Percentiles rank a stretch among this genome's conserved stretches.
Conservation (phyloP, 768 basidiomycete species). For the Porphyrellus cyaneotinctus region DNA sequence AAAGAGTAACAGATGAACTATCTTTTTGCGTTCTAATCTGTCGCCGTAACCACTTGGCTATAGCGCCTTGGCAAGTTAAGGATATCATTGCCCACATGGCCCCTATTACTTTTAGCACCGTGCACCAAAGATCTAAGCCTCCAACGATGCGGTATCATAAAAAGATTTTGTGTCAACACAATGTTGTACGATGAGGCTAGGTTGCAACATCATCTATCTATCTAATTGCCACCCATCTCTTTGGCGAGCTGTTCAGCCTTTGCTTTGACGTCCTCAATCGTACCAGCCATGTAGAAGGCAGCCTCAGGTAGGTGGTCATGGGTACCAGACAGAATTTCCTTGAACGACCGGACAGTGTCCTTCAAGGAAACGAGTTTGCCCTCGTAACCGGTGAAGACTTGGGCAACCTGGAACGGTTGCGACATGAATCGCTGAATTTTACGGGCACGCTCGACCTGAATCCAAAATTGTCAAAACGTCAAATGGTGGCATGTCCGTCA, state of each 20-base stretch:
- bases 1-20: slow-evolving; percentile 57
- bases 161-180: slow-evolving; percentile 9
- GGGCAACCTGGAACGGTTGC: slow-evolving; percentile 99
- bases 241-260: slow-evolving; percentile 98
- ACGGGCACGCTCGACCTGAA: slow-evolving; percentile 90
- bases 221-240: slow-evolving; percentile 66
- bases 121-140: too few species aligned
- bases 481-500: background rate
- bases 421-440: slow-evolving; percentile 99
- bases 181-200: slow-evolving; percentile 11
- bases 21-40: slow-evolving; percentile 50
- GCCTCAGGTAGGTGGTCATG: slow-evolving; percentile 92
- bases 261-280: slow-evolving; percentile 92
- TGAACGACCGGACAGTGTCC: slow-evolving; percentile 96
- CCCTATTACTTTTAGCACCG: background rate
- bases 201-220: slow-evolving; percentile 10
- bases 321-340: slow-evolving; percentile 88
- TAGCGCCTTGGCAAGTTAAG: slow-evolving; percentile 51
- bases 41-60: slow-evolving; percentile 80
- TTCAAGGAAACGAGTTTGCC: slow-evolving; percentile 95
- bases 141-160: slow-evolving; percentile 6
- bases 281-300: slow-evolving; percentile 98
- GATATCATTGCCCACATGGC: fast-evolving
- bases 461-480: slow-evolving; percentile 4
- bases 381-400: slow-evolving; percentile 99